phyloP scores from a whole-genome alignment of 805 yeast genomes.

The Limtongia smithiae region DNA sequence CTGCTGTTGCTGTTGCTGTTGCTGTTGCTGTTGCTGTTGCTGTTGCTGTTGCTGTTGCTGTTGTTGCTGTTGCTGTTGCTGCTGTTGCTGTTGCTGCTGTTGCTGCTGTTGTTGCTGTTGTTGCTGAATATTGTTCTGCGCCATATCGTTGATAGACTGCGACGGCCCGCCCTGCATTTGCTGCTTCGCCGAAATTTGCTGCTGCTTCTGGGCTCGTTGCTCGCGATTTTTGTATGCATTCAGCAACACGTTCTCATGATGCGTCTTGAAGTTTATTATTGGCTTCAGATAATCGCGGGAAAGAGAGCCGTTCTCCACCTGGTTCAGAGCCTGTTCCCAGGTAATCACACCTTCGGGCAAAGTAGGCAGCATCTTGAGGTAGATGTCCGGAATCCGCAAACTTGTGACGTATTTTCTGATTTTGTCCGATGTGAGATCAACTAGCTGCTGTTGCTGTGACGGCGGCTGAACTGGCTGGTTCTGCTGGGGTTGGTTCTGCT shows the following conservation, averaged over 20 bases:
- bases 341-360: conserved; percentile 75
- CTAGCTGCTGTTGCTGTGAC: conserved; percentile 5
- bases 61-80: conserved; percentile 16
- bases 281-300: conserved; percentile 56
- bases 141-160: conserved; percentile 22
- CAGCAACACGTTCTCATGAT: conserved; percentile 33
- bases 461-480: conserved; percentile 16
- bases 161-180: background rate
- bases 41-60: conserved; percentile 20
- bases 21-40: conserved; percentile 20
- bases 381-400: conserved; percentile 66
- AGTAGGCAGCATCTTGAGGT: conserved; percentile 65
- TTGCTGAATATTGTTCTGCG: conserved; percentile 13
- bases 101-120: conserved; percentile 18
- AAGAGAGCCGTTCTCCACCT: conserved; percentile 54
- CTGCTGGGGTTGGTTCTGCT: conserved; percentile 4
- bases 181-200: conserved; percentile 31
- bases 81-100: conserved; percentile 8
- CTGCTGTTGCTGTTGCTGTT: background rate
- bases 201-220: conserved; percentile 9
- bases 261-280: conserved; percentile 62
- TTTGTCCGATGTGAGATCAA: background rate
- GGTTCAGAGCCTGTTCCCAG: conserved; percentile 74
- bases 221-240: background rate
- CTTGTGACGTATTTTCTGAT: conserved; percentile 45